Percentiles rank a stretch among this genome's conserved stretches.
These are phyloP conservation scores for Vitis rotundifolia DNA, from an alignment of 164 flowering plant species.

Conservation along the genomic window DNA sequence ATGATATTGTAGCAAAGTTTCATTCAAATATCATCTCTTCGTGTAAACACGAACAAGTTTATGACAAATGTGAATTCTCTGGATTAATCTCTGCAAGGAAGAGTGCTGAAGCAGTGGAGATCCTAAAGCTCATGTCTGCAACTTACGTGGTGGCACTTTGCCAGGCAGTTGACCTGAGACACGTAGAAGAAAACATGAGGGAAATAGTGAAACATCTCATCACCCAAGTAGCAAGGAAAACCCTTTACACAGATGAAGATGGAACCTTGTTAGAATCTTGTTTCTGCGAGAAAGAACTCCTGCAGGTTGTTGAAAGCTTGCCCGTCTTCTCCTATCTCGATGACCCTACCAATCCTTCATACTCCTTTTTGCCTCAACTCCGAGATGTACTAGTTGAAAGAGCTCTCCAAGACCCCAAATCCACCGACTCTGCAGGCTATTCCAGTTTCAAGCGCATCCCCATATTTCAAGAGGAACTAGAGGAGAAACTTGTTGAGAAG, in stretches of 20 bases:
- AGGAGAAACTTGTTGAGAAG: constrained; percentile 26
- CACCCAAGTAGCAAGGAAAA: constrained; percentile 35
- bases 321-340: constrained; percentile 49
- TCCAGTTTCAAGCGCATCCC: constrained; percentile 44
- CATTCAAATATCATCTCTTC: too few relatives aligned
- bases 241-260: constrained; percentile 33
- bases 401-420: constrained; percentile 23
- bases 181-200: constrained; percentile 54
- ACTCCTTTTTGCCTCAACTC: constrained; percentile 31
- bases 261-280: constrained; percentile 41
- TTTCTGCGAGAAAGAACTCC: constrained; percentile 52
- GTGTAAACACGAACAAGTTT: too few relatives aligned
- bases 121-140: constrained; percentile 51
- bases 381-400: constrained; percentile 40
- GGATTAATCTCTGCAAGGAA: constrained; percentile 50
- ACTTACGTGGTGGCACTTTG: constrained; percentile 55
- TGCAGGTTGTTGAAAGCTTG: constrained; percentile 41
- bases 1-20: too few relatives aligned
- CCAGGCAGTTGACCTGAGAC: constrained; percentile 54
- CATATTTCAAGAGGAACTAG: constrained; percentile 38
- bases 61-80: constrained; percentile 28
- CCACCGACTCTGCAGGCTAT: constrained; percentile 10
- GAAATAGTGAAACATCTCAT: constrained; percentile 34
- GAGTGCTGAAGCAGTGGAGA: constrained; percentile 50
- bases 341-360: constrained; percentile 46